A percentile compares a stretch with the other conserved stretches of the same genome.
phyloP scores from a whole-genome alignment of 768 basidiomycete genomes.

The Chlorophyllum brunneum region DNA sequence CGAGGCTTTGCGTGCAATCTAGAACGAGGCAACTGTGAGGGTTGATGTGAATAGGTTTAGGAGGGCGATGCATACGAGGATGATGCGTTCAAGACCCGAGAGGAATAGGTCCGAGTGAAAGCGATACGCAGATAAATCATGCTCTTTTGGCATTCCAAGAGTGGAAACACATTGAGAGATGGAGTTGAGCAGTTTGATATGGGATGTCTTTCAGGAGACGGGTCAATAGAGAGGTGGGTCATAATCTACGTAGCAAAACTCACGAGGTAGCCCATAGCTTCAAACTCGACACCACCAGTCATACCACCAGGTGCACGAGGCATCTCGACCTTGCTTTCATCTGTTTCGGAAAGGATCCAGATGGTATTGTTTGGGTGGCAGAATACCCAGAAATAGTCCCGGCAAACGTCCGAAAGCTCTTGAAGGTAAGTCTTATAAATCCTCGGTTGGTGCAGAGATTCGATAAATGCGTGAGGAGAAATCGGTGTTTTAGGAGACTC shows the following conservation, averaged over 20 bases:
- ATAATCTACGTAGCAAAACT: conserved; percentile 25
- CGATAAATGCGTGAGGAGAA: conserved; percentile 76
- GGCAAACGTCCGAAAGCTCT: conserved; percentile 75
- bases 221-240: neutral
- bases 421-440: conserved; percentile 36
- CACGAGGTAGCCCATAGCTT: conserved; percentile 95
- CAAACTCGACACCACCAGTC: conserved; percentile 97
- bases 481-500: conserved; percentile 31
- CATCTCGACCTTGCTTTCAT: conserved; percentile 81
- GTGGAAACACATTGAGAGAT: conserved; percentile 64
- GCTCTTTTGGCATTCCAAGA: conserved; percentile 60
- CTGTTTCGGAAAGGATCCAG: conserved; percentile 81
- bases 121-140: conserved; percentile 72
- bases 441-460: conserved; percentile 31
- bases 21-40: neutral
- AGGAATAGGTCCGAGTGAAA: conserved; percentile 88
- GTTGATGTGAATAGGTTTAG: neutral
- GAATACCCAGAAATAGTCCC: conserved; percentile 97
- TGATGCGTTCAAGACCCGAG: conserved; percentile 87
- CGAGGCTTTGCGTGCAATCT: conserved; percentile 96
- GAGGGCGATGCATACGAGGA: conserved; percentile 56
- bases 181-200: conserved; percentile 83
- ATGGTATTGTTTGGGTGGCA: conserved; percentile 93
- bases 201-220: conserved; percentile 59
- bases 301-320: conserved; percentile 95